phyloP scores from a whole-genome alignment of 352 stramenopile genomes.

The Phytophthora pseudosyringae region DNA sequence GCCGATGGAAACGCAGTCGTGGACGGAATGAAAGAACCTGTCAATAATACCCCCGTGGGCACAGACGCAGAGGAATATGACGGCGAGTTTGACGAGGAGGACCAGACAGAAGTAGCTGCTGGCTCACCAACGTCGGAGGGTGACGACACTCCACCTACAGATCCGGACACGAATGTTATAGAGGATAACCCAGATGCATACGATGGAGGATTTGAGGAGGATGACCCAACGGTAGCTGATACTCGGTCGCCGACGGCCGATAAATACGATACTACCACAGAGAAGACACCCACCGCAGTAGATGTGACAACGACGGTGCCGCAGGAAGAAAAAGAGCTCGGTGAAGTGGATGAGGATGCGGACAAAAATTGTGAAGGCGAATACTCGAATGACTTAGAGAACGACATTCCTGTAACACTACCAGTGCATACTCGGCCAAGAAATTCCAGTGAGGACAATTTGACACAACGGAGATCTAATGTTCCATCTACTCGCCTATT shows the following conservation, averaged over 20 bases:
- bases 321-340: neutral
- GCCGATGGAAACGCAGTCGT: conserved; percentile 23
- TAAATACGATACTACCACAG: neutral
- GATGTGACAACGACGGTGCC: neutral
- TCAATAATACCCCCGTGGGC: neutral
- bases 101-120: neutral
- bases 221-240: conserved; percentile 1
- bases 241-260: neutral
- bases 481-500: conserved; percentile 16
- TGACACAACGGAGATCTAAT: conserved; percentile 37
- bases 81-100: conserved; percentile 26
- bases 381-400: conserved; percentile 19
- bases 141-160: neutral
- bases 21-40: neutral
- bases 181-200: conserved; percentile 12
- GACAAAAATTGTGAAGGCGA: conserved; percentile 5
- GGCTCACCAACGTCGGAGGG: neutral
- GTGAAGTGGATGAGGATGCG: neutral
- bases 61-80: conserved; percentile 13
- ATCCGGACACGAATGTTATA: neutral
- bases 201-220: conserved; percentile 17
- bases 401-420: neutral
- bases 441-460: conserved; percentile 6
- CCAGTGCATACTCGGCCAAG: neutral
- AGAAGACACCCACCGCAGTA: neutral